These are phyloP conservation scores for Nidularia sp. DNA, from an alignment of 768 basidiomycete species.

Conservation along the genomic window DNA sequence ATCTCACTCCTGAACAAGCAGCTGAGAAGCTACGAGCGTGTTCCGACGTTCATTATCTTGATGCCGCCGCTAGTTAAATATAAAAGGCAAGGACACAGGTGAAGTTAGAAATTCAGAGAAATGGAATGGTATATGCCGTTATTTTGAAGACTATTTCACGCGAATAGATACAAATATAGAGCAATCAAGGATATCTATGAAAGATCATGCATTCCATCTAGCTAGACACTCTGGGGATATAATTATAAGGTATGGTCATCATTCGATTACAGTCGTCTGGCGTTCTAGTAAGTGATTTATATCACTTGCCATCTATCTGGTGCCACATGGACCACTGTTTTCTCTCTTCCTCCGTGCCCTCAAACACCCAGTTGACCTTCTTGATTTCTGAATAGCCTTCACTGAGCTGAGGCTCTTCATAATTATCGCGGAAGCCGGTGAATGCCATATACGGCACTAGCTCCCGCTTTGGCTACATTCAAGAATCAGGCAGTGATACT, in stretches of 20 bases:
- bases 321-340: slow-evolving; percentile 83
- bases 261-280: too few species aligned
- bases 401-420: slow-evolving; percentile 56
- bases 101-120: too few species aligned
- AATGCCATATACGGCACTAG: slow-evolving; percentile 60
- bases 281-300: neutral
- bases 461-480: slow-evolving; percentile 39
- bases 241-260: too few species aligned
- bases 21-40: slow-evolving; percentile 56
- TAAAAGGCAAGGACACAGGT: too few species aligned
- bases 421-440: slow-evolving; percentile 50
- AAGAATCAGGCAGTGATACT: too few species aligned
- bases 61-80: slow-evolving; percentile 4
- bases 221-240: too few species aligned
- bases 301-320: slow-evolving; percentile 68
- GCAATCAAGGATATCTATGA: too few species aligned
- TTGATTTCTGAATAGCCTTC: slow-evolving; percentile 82
- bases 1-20: slow-evolving; percentile 87
- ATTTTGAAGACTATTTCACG: too few species aligned
- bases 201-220: too few species aligned
- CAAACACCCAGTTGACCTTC: slow-evolving; percentile 76
- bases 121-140: too few species aligned
- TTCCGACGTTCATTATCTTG: slow-evolving; percentile 59
- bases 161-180: too few species aligned
- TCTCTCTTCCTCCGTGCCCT: slow-evolving; percentile 69